Evolutionary conservation across 2,329 filamentous ascomycete genomes (phyloP).

Genomic region (Claviceps sp.): DNA sequence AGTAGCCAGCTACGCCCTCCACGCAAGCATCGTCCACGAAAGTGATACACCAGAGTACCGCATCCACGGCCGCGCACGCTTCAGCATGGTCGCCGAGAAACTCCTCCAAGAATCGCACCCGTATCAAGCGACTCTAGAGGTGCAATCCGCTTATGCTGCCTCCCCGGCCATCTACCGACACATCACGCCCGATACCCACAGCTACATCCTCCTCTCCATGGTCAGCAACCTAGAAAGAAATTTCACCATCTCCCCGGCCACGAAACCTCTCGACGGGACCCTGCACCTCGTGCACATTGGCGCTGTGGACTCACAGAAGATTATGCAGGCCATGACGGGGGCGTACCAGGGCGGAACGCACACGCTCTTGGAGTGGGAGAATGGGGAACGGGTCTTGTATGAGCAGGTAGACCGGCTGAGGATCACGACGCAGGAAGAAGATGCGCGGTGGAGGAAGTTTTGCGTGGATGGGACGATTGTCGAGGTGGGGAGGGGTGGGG

Average conservation of each 20-base stretch:
- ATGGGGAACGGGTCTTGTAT: slow-evolving; percentile 55
- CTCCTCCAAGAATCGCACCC: slow-evolving; percentile 45
- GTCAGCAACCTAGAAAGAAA: slow-evolving; percentile 71
- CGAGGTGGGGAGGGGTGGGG: slow-evolving; percentile 54
- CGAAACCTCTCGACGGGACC: slow-evolving; percentile 54
- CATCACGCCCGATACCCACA: slow-evolving; percentile 39
- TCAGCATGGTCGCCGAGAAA: slow-evolving; percentile 71
- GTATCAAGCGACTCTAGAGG: slow-evolving; percentile 31
- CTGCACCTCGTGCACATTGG: slow-evolving; percentile 67
- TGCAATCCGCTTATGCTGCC: slow-evolving; percentile 10
- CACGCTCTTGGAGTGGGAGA: slow-evolving; percentile 34
- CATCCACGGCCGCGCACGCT: slow-evolving; percentile 61
- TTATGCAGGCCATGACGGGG: slow-evolving; percentile 63
- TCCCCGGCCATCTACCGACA: slow-evolving; percentile 6
- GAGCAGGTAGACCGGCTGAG: slow-evolving; percentile 52
- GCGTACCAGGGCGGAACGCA: slow-evolving; percentile 47
- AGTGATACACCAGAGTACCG: slow-evolving; percentile 77
- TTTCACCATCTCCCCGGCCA: slow-evolving; percentile 69
- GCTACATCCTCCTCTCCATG: slow-evolving; percentile 63
- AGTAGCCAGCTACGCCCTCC: slow-evolving; percentile 81
- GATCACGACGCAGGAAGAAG: slow-evolving; percentile 46
- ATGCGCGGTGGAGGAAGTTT: slow-evolving; percentile 67
- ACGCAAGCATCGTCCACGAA: slow-evolving; percentile 79
- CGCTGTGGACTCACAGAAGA: slow-evolving; percentile 46
- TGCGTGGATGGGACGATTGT: slow-evolving; percentile 91